Conservation (phyloP, 495 filamentous ascomycete species). For the Immersiella caudata region DNA sequence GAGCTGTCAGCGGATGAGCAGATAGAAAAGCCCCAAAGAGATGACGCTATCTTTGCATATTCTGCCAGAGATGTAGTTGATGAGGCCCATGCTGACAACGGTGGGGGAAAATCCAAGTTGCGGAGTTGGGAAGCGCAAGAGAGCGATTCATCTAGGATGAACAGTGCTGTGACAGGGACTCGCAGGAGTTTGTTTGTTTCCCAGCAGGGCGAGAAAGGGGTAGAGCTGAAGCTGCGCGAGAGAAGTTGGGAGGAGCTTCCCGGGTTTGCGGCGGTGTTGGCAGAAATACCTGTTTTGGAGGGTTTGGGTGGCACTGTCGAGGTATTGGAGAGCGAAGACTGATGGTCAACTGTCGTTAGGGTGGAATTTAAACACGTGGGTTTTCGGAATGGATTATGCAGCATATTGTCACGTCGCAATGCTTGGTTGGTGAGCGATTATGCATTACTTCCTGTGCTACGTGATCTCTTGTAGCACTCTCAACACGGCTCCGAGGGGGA, state of each 20-base stretch:
- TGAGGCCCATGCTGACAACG: too few species aligned
- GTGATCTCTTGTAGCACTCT: not conserved
- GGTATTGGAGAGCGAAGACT: not conserved
- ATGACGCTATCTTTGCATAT: not conserved
- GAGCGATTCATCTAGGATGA: too few species aligned
- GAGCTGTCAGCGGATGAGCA: not conserved
- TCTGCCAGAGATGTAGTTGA: too few species aligned
- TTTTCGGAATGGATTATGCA: too few species aligned
- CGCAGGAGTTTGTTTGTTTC: not conserved
- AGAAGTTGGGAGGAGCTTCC: conserved; percentile 55
- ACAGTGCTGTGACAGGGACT: not conserved
- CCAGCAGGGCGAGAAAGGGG: not conserved
- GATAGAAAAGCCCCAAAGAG: not conserved
- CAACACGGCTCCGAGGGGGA: not conserved
- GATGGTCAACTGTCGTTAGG: not conserved
- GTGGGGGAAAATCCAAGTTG: not conserved
- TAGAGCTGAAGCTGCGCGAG: conserved; percentile 45
- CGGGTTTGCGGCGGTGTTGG: conserved; percentile 52
- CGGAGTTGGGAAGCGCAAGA: not conserved
- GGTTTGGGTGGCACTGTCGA: conserved; percentile 51
- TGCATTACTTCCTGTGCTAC: not conserved
- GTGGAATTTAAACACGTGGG: too few species aligned
- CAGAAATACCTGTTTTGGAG: conserved; percentile 58
- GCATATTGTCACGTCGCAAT: too few species aligned
- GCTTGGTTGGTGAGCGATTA: not conserved